These are phyloP conservation scores for Helianthus annuus DNA, from an alignment of 129 eudicot species.

Conservation along the genomic window HanXRQr2.0-SUNRISE NC_035442.2:145425305-145425804, in stretches of 20 bases:
- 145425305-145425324: slow-evolving; percentile 24
- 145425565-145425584: background rate
- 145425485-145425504: slow-evolving; percentile 22
- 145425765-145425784: too few relatives aligned
- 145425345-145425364: slow-evolving; percentile 15
- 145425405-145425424: slow-evolving; percentile 21
- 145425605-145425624: slow-evolving; percentile 25
- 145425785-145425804: too few relatives aligned
- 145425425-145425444: slow-evolving; percentile 21
- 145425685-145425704: too few relatives aligned
- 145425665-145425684: too few relatives aligned
- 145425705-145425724: too few relatives aligned
- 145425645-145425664: too few relatives aligned
- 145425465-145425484: slow-evolving; percentile 74
- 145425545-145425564: background rate
- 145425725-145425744: too few relatives aligned
- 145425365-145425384: slow-evolving; percentile 23
- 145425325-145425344: too few relatives aligned
- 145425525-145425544: slow-evolving; percentile 17
- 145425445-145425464: slow-evolving; percentile 57
- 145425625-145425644: too few relatives aligned
- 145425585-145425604: slow-evolving; percentile 23
- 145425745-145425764: too few relatives aligned
- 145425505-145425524: slow-evolving; percentile 29
- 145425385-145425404: slow-evolving; percentile 22